Conservation (phyloP, 2,329 filamentous ascomycete species). For the Neofusicoccum sp. region DNA sequence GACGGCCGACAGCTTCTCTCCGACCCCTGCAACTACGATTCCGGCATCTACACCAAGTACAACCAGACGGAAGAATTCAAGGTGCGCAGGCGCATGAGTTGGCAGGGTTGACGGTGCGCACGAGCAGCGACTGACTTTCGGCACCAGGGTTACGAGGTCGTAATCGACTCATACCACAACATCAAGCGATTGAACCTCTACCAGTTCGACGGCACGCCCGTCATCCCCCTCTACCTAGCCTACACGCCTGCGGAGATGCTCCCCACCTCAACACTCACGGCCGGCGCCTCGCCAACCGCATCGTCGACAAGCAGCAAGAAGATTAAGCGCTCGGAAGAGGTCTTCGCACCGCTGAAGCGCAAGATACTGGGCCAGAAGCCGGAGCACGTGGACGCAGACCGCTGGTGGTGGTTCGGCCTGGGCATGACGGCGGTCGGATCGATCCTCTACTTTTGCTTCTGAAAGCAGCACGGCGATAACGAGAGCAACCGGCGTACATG, state of each 20-base stretch:
- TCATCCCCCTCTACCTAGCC: constrained; percentile 67
- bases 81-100: constrained; percentile 41
- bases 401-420: constrained; percentile 52
- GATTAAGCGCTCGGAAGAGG: constrained; percentile 32
- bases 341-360: constrained; percentile 41
- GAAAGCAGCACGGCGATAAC: not conserved
- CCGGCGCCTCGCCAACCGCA: constrained; percentile 33
- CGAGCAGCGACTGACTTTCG: constrained; percentile 7
- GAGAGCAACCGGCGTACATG: not conserved
- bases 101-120: not conserved
- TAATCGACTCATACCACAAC: constrained; percentile 60
- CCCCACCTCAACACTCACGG: constrained; percentile 60
- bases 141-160: constrained; percentile 44
- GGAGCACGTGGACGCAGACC: constrained; percentile 41
- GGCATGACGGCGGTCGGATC: constrained; percentile 49
- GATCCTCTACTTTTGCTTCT: constrained; percentile 48
- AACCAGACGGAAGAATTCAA: constrained; percentile 63
- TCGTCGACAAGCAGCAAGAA: constrained; percentile 38
- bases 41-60: constrained; percentile 62
- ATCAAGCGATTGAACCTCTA: constrained; percentile 63
- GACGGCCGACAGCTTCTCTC: constrained; percentile 68
- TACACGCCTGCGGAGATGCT: constrained; percentile 66
- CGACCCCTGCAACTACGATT: constrained; percentile 59
- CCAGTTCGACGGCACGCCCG: constrained; percentile 61
- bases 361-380: constrained; percentile 36